Base-by-base conservation (phyloP, 495 filamentous ascomycete genomes). In the Lasiosphaeria miniovina region DNA sequence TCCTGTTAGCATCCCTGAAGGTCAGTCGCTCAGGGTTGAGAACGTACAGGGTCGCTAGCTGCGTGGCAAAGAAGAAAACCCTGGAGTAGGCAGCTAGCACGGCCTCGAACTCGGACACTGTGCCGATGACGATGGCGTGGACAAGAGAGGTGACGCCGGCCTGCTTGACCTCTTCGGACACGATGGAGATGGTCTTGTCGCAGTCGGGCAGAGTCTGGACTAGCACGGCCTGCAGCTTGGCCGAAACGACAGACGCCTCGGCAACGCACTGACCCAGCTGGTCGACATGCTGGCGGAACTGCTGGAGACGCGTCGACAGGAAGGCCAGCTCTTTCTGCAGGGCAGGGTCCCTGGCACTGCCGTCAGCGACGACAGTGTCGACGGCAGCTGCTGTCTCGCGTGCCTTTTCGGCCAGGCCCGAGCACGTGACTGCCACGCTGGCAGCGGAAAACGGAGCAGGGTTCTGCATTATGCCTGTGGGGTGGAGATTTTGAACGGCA, bases 241-340 rank as follows among this genome's bases (percentile, higher is more conserved):
- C 48, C 4, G 54, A 45, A 1, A 54, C 41, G 48, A 49, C 41
- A 0, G 54, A 8, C 4, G 58, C 54, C 6, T 49, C 59, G 24
- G 40, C 15, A 15, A 64, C 6, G 2, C 58, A 54, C 34, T 31
- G 32, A 1, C 49, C 58, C 2, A 64, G 54, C 2, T 57, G 54
- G 54, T 45, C 49, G 12, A 38, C 40, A 34, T 61, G 62, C 9
- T 57, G 58, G 12, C 54, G 34, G 33, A 64, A 57, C n/a, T 50
- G 35, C 14, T 52, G 58, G 17, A 64, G 54, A 31, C 51, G 32
- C 3, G 46, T 43, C 1, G 62, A 45, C 4, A 64, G 54, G 31
- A 32, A 9, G 4, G 24, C 11, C 11, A 61, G 35, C 17, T 17
- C 43, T 14, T 34, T 32, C 35, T 45, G 24, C 4, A 60, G 10